phyloP scores from a whole-genome alignment of 176 grass and related monocot species.

The Triticum timopheevii region DNA sequence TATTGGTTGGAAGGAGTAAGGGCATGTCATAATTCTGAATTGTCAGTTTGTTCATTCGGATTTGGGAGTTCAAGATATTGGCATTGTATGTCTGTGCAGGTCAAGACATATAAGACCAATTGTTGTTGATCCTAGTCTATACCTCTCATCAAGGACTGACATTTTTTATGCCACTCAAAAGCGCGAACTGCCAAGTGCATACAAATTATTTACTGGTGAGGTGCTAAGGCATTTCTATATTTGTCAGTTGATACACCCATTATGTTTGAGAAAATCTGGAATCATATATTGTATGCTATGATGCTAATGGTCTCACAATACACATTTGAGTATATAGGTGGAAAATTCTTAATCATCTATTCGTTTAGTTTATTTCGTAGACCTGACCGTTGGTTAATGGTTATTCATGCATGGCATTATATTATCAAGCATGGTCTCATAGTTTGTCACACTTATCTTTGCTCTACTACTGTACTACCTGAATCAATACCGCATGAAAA shows the following conservation, averaged over 20 bases:
- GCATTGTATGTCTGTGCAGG: conserved; percentile 41
- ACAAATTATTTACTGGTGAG: conserved; percentile 82
- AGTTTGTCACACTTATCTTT: not conserved
- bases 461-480: not conserved
- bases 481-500: not conserved
- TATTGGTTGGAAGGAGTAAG: conserved; percentile 95
- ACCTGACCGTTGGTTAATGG: not conserved
- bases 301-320: not conserved
- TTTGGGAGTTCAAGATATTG: conserved; percentile 28
- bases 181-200: conserved; percentile 72
- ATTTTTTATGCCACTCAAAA: conserved; percentile 94
- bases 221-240: not conserved
- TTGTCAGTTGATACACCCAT: not conserved
- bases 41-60: conserved; percentile 2
- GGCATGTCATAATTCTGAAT: conserved; percentile 15
- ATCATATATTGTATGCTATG: not conserved
- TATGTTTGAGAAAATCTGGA: not conserved
- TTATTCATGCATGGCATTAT: conserved; percentile 15
- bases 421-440: not conserved
- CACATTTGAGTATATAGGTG: not conserved
- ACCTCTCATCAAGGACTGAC: conserved; percentile 81
- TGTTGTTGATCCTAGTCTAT: conserved; percentile 87
- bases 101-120: conserved; percentile 76
- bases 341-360: not conserved
- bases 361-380: not conserved